These are phyloP conservation scores for Citrus sinensis DNA, from an alignment of 345 rosid species.

Conservation along the genomic window DVS_A1.0 CM039165.1:38676501-38677000, in stretches of 20 bases:
- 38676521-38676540: background rate
- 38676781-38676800: background rate
- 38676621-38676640: background rate
- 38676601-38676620: background rate
- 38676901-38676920: background rate
- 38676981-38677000: background rate
- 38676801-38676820: background rate
- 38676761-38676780: background rate
- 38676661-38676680: background rate
- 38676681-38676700: background rate
- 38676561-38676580: background rate
- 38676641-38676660: background rate
- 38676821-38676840: too few species aligned
- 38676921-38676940: background rate
- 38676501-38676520: background rate
- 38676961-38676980: background rate
- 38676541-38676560: background rate
- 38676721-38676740: background rate
- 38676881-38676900: background rate
- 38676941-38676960: background rate
- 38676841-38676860: background rate
- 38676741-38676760: background rate
- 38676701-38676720: too few species aligned
- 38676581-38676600: background rate
- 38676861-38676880: background rate